Conservation (phyloP, 768 basidiomycete genomes). For the Lentinula guzmanii region DNA sequence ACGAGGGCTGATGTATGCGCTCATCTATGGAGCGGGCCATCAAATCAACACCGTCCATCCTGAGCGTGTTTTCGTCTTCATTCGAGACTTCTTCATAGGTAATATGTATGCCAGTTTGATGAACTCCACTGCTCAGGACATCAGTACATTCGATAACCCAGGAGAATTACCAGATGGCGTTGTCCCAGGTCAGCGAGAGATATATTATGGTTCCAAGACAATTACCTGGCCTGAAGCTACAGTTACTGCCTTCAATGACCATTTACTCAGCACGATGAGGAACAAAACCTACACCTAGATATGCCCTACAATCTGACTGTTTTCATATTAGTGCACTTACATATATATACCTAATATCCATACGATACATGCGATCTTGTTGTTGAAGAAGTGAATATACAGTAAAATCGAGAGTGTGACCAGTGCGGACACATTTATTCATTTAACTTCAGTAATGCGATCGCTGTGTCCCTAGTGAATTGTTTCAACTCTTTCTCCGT, state of each 20-base stretch:
- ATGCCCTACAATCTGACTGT: background rate
- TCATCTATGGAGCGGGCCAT: conserved; percentile 13
- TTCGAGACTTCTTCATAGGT: background rate
- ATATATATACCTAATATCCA: no score
- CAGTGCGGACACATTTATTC: background rate
- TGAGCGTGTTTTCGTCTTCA: conserved; percentile 6
- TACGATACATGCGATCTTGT: no score
- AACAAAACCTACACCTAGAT: background rate
- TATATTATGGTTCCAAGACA: background rate
- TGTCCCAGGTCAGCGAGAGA: background rate
- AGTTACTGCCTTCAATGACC: background rate
- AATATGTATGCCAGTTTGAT: background rate
- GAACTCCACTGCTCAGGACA: background rate
- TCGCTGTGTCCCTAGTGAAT: conserved; percentile 1
- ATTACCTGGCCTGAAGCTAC: background rate
- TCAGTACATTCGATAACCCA: background rate
- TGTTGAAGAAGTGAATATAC: no score
- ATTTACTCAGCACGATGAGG: background rate
- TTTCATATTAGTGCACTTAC: background rate
- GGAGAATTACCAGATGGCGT: background rate
- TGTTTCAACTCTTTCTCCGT: background rate
- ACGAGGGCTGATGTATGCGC: conserved; percentile 31
- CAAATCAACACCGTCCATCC: conserved; percentile 11
- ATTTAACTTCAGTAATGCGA: conserved; percentile 1
- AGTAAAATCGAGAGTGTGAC: no score